Percentiles rank a stretch among this genome's conserved stretches.
These are phyloP conservation scores for Boletus pseudopeckii DNA, from an alignment of 768 basidiomycete species.

Conservation along the genomic window DNA sequence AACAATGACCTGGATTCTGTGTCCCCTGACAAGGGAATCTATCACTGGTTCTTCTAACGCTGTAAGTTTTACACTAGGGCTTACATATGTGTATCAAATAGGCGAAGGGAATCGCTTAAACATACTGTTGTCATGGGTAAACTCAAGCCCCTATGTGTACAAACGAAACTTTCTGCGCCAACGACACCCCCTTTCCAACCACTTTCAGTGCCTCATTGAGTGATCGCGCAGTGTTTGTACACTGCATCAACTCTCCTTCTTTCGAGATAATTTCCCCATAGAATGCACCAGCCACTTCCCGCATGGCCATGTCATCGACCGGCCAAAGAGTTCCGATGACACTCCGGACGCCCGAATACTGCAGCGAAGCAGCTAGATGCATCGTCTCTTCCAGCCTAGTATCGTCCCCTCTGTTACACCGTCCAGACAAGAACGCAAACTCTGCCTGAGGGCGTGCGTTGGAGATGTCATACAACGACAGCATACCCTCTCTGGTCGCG, in stretches of 20 bases:
- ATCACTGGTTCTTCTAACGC: background rate
- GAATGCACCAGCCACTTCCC: constrained; percentile 16
- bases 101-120: background rate
- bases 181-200: constrained; percentile 13
- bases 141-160: constrained; percentile 27
- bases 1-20: constrained; percentile 15
- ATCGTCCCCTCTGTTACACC: constrained; percentile 20
- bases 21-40: constrained; percentile 5
- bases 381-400: constrained; percentile 29
- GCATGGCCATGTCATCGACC: constrained; percentile 28
- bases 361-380: constrained; percentile 34
- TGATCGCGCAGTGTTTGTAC: constrained; percentile 16
- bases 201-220: constrained; percentile 18
- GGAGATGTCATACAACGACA: constrained; percentile 28
- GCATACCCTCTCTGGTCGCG: constrained; percentile 18
- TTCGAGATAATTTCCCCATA: constrained; percentile 21
- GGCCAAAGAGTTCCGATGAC: constrained; percentile 37
- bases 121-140: background rate
- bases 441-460: constrained; percentile 21
- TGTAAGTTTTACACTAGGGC: background rate
- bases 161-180: constrained; percentile 27
- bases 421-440: constrained; percentile 37
- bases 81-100: background rate
- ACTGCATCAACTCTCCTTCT: constrained; percentile 5
- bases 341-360: constrained; percentile 31